A percentile compares a stretch with the other conserved stretches of the same genome.
Evolutionary conservation across 1,284 basidiomycete genomes (phyloP).

Genomic region (Leccinum solheimii): DNA sequence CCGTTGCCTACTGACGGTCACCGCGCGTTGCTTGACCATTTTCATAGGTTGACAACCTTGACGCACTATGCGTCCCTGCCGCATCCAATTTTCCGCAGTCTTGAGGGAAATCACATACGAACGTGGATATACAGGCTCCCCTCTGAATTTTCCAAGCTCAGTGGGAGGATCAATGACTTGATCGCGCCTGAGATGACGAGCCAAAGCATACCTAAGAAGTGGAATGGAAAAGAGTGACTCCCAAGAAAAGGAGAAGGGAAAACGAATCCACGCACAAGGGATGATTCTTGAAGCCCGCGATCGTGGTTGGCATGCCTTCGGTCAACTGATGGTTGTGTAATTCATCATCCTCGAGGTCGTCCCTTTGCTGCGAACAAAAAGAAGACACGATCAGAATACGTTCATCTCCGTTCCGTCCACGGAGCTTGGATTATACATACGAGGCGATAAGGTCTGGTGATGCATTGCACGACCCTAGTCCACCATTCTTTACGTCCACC

Average conservation of each 20-base stretch:
- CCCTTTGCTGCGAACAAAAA: constrained; percentile 65
- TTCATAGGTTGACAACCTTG: constrained; percentile 86
- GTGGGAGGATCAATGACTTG: constrained; percentile 86
- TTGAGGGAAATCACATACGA: constrained; percentile 82
- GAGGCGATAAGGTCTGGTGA: constrained; percentile 77
- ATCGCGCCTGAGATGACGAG: constrained; percentile 85
- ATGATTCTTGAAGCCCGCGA: constrained; percentile 95
- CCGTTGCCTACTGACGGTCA: constrained; percentile 80
- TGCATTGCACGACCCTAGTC: constrained; percentile 62
- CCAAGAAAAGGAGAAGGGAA: constrained; percentile 14
- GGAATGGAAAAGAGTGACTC: constrained; percentile 3
- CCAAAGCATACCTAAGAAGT: constrained; percentile 75
- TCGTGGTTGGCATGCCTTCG: constrained; percentile 94
- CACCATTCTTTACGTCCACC: constrained; percentile 83
- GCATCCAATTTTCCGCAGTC: constrained; percentile 94
- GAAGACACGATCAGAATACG: constrained; percentile 16
- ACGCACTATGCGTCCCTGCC: constrained; percentile 76
- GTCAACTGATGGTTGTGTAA: constrained; percentile 74
- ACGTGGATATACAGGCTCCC: constrained; percentile 91
- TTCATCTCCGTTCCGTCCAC: constrained; percentile 29
- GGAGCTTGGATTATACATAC: constrained; percentile 46
- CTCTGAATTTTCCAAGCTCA: constrained; percentile 90
- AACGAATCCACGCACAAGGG: constrained; percentile 63
- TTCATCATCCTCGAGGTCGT: constrained; percentile 95
- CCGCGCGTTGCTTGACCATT: constrained; percentile 83